These are phyloP conservation scores for Pichia heedii DNA, from an alignment of 805 yeast species.

Conservation along the genomic window DNA sequence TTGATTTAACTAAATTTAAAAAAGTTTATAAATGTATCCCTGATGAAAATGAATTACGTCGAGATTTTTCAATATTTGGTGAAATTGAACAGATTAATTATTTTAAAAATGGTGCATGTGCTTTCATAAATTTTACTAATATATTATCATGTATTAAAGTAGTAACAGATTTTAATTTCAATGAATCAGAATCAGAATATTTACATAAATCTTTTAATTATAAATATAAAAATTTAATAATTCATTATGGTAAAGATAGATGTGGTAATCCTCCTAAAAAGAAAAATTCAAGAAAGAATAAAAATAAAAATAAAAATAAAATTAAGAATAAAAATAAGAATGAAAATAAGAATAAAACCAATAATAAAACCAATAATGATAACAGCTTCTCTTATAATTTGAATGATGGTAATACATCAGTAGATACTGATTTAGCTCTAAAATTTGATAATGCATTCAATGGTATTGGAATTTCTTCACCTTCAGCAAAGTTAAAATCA, in stretches of 20 bases:
- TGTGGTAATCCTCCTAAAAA: conserved; percentile 66
- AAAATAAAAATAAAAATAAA: conserved; percentile 25
- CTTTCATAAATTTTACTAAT: conserved; percentile 62
- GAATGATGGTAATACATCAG: conserved; percentile 1
- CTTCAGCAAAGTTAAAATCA: conserved; percentile 6
- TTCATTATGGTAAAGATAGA: conserved; percentile 63
- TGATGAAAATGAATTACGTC: conserved; percentile 39
- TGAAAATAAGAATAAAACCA: not conserved
- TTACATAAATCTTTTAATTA: conserved; percentile 33
- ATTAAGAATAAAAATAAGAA: not conserved
- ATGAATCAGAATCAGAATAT: conserved; percentile 16
- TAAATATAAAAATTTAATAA: conserved; percentile 45
- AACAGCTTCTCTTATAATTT: not conserved
- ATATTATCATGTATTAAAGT: conserved; percentile 55
- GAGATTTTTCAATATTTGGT: conserved; percentile 58
- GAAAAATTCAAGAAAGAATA: conserved; percentile 34
- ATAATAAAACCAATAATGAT: not conserved
- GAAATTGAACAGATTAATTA: conserved; percentile 69
- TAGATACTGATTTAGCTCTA: conserved; percentile 9
- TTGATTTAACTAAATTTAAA: not conserved
- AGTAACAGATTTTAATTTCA: conserved; percentile 46
- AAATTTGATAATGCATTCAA: conserved; percentile 9
- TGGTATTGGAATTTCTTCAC: conserved; percentile 12
- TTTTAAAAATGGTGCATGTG: conserved; percentile 61
- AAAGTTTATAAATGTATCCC: conserved; percentile 27